Percentiles rank a stretch among this genome's conserved stretches.
Evolutionary conservation across 139 green algal genomes (phyloP).

Genomic region (Nannochloris sp.): DNA sequence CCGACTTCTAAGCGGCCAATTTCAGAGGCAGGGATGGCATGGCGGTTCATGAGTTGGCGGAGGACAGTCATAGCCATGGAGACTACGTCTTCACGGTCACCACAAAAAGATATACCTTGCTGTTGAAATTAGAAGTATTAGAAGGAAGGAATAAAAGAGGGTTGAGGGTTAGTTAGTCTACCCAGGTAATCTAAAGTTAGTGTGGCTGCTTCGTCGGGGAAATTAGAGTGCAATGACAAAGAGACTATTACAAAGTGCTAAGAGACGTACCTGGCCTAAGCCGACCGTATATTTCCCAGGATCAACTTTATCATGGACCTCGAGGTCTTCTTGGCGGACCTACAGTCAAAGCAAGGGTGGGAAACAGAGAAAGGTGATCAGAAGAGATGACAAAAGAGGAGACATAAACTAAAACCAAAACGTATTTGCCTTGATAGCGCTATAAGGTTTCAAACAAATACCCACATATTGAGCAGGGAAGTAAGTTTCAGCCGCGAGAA

Average conservation of each 20-base stretch:
- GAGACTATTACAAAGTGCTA: too few relatives aligned
- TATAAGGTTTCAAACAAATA: neutral
- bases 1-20: conserved; percentile 69
- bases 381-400: neutral
- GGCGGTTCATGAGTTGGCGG: conserved; percentile 48
- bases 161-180: neutral
- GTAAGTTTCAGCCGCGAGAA: conserved; percentile 65
- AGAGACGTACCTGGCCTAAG: conserved; percentile 72
- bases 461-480: conserved; percentile 47
- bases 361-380: neutral
- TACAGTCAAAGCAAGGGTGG: too few relatives aligned
- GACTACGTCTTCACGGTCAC: conserved; percentile 67
- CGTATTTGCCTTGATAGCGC: neutral
- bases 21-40: conserved; percentile 22
- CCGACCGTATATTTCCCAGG: conserved; percentile 81
- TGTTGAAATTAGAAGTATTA: conserved; percentile 13
- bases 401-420: neutral
- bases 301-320: conserved; percentile 51
- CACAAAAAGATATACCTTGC: conserved; percentile 55
- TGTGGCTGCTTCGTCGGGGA: neutral
- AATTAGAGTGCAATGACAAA: neutral
- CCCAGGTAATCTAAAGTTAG: neutral
- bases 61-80: conserved; percentile 68
- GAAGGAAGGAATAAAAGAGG: neutral
- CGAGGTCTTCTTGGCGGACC: conserved; percentile 59